Evolutionary conservation across 768 basidiomycete species (phyloP), one percentile per base, ranked within the genome.

Genomic region (Ramaria sp.): DNA sequence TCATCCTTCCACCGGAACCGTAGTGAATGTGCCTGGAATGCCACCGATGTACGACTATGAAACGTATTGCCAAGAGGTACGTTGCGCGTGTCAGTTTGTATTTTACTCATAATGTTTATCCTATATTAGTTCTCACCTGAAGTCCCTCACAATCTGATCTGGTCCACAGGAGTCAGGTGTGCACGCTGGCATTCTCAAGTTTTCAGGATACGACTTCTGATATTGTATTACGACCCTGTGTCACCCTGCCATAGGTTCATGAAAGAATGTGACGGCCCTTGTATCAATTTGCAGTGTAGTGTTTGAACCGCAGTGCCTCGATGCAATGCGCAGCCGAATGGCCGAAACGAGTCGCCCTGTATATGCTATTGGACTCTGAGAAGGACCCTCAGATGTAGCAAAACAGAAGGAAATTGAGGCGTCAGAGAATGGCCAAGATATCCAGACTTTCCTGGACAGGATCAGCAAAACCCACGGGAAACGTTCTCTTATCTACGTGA

Each of bases 11-110:
- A 55, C 64, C n/a, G 67, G 67, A 5, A 59, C 19, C 1, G 13
- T 66, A 5, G 34, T 67, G 17, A n/a, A 46, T 10, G 46, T 65
- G 15, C 55, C 63, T 20, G 67, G 67, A 4, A 41, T 68, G 22
- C 66, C 63, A 3, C 51, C 63, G 19, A 60, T 65, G 58, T 63
- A 64, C 45, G 64, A 65, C 48, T 59, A 65, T 43, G 65, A 64
- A 37, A 60, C 59, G 27, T 64, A 50, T 41, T 61, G 64, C 10
- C 63, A 66, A 45, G 12, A 59, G 38, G 62, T 60, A 42, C 19
- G 41, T 42, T 42, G 4, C 7, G 15, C 6, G 15, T 7, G 15
- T 42, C 19, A 15, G 4, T 42, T 42, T 5, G 15, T 17, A 5
- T 42, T 6, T 7, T 42, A 34, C 19, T 15, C 4, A n/a, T 17